A percentile compares a stretch with the other conserved stretches of the same genome.
Evolutionary conservation across 1,139 yeast species (phyloP).

Genomic region (Trichomonascaceae sp.): DNA sequence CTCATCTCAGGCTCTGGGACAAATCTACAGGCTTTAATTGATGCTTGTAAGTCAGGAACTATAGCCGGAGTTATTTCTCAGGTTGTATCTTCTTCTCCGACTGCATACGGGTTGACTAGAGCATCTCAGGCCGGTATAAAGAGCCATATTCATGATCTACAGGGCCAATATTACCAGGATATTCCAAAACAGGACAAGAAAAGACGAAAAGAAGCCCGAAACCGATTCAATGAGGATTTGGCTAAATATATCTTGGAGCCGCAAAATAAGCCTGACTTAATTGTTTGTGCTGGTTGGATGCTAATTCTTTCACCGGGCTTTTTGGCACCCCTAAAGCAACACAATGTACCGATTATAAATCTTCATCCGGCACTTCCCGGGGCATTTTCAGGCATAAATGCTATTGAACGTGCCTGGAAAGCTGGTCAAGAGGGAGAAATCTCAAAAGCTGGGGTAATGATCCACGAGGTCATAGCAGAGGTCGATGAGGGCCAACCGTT

Average conservation of each 20-base stretch:
- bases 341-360: constrained; percentile 72
- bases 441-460: constrained; percentile 89
- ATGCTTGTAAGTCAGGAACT: constrained; percentile 47
- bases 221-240: constrained; percentile 67
- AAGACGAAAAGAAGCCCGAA: constrained; percentile 56
- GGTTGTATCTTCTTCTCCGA: constrained; percentile 77
- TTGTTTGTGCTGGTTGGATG: constrained; percentile 99
- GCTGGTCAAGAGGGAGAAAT: constrained; percentile 83
- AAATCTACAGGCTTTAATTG: constrained; percentile 87
- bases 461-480: constrained; percentile 88
- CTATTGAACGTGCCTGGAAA: constrained; percentile 92
- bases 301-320: constrained; percentile 76
- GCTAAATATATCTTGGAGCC: constrained; percentile 53
- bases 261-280: constrained; percentile 57
- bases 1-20: constrained; percentile 94
- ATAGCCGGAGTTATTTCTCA: constrained; percentile 54
- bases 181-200: constrained; percentile 58
- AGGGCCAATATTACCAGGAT: constrained; percentile 60
- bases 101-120: constrained; percentile 78
- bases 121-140: constrained; percentile 67
- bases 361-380: constrained; percentile 97
- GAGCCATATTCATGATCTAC: constrained; percentile 63
- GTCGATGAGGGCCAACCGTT: constrained; percentile 93
- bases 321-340: constrained; percentile 56
- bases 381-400: constrained; percentile 93